Conservation (phyloP, 306 rosid genomes). For the Dryas drummondii region DNA sequence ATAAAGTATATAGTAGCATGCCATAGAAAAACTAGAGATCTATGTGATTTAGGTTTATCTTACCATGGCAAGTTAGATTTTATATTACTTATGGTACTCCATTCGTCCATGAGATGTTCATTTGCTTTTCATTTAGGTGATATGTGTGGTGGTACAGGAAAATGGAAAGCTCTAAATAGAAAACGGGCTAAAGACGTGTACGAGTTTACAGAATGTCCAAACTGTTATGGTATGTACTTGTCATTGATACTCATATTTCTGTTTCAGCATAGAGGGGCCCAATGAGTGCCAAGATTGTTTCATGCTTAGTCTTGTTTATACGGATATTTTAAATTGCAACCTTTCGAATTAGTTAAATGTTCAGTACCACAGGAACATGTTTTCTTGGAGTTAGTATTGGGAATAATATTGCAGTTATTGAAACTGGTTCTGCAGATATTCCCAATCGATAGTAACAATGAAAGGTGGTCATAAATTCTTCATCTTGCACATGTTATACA, state of each 20-base stretch:
- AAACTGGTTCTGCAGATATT: too few relatives aligned
- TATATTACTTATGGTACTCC: neutral
- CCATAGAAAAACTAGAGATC: neutral
- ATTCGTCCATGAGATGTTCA: constrained; percentile 26
- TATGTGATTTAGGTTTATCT: neutral
- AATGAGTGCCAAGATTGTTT: neutral
- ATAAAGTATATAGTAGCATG: neutral
- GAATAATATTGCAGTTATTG: too few relatives aligned
- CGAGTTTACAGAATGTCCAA: constrained; percentile 94
- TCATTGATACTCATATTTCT: neutral
- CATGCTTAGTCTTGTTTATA: neutral
- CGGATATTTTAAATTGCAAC: neutral
- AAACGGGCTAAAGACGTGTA: constrained; percentile 93
- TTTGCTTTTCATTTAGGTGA: constrained; percentile 69
- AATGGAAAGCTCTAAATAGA: constrained; percentile 97
- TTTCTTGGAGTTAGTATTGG: neutral
- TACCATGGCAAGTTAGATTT: neutral
- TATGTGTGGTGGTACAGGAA: constrained; percentile 99
- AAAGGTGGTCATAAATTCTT: too few relatives aligned
- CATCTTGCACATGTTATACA: too few relatives aligned
- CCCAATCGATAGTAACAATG: too few relatives aligned
- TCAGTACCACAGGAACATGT: neutral
- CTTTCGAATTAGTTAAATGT: too few relatives aligned
- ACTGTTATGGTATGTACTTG: constrained; percentile 75
- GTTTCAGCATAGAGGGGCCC: neutral